Percentiles rank a stretch among this genome's conserved stretches.
Evolutionary conservation across 2,329 filamentous ascomycete species (phyloP).

Genomic region (Botrytis cinerea): DNA sequence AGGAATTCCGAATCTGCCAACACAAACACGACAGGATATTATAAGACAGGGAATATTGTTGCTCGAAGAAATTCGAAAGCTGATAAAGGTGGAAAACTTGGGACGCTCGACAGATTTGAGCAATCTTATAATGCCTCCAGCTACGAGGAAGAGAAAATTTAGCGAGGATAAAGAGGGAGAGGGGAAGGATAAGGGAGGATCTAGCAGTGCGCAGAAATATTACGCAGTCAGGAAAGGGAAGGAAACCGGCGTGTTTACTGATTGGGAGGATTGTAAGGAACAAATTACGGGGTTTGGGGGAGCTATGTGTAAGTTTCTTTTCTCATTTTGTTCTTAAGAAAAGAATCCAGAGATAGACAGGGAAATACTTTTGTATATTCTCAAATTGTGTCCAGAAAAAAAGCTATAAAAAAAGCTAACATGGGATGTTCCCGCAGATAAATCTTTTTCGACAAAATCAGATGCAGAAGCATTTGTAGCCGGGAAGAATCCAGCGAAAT

Average conservation of each 20-base stretch:
- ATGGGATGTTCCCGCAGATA: conserved; percentile 57
- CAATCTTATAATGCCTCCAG: conserved; percentile 25
- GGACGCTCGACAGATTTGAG: not conserved
- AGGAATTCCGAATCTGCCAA: too few species aligned
- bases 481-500: conserved; percentile 51
- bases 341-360: not conserved
- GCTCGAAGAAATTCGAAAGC: not conserved
- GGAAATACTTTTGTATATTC: not conserved
- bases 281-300: conserved; percentile 63
- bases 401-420: not conserved
- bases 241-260: conserved; percentile 61
- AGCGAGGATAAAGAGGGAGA: conserved; percentile 21
- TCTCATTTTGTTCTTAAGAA: not conserved
- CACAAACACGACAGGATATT: not conserved
- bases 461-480: conserved; percentile 80
- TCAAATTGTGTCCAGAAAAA: conserved; percentile 7
- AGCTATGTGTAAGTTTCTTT: conserved; percentile 62
- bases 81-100: not conserved
- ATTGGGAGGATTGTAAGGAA: conserved; percentile 61
- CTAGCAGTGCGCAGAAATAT: conserved; percentile 42
- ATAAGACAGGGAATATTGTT: not conserved
- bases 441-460: conserved; percentile 71
- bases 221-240: conserved; percentile 63
- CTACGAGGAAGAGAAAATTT: conserved; percentile 38
- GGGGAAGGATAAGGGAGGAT: conserved; percentile 15